Evolutionary conservation across 352 stramenopile genomes (phyloP), one percentile per base, ranked within the genome.

Genomic region (Phytophthora constricta): DNA sequence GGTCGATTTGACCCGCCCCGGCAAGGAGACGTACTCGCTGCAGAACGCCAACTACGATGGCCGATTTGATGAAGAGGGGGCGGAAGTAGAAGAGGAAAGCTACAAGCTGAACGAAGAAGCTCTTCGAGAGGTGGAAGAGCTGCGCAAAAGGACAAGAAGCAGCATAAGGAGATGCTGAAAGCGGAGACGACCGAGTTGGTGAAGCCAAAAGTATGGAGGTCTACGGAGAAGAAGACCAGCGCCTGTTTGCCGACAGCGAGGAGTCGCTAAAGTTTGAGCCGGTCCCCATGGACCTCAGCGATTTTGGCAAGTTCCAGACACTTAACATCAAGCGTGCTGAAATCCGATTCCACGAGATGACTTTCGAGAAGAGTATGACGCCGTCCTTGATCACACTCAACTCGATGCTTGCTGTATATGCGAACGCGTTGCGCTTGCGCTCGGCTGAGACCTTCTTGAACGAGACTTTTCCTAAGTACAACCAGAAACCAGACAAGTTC

Each of bases 281-380:
- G 34, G 60, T 50, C 1, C 68, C 86, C 19, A 91, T 95, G 83
- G 71, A 90, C 20, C 41, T 92, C 48, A 9, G 70, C 42, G 56
- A 92, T 58, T 95, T 93, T 73, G 83, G 76, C 28, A 77, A 74
- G 33, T 92, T 88, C 63, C 87, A 93, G 72, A 84, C 68, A 39
- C 66, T 79, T 16, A 91, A 90, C 60, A 91, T 93, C 23, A 78
- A 78, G 49, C 80, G 82, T 45, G 83, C 84, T 25, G 80, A 91
- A 61, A 54, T 64, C n/a, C 72, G 76, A 37, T 91, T 91, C 65
- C 53, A 75, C 17, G 80, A 93, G 52, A 90, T 91, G 77, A 86
- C 74, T 4, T 65, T 74, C 25, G 72, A 84, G 28, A 74, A 81
- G 52, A 27, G 63, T 3, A 19, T 87, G 3, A 37, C 62, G 9